A percentile compares a stretch with the other conserved stretches of the same genome.
Conservation (phyloP, 768 basidiomycete species). For the Termitomyces sp. region DNA sequence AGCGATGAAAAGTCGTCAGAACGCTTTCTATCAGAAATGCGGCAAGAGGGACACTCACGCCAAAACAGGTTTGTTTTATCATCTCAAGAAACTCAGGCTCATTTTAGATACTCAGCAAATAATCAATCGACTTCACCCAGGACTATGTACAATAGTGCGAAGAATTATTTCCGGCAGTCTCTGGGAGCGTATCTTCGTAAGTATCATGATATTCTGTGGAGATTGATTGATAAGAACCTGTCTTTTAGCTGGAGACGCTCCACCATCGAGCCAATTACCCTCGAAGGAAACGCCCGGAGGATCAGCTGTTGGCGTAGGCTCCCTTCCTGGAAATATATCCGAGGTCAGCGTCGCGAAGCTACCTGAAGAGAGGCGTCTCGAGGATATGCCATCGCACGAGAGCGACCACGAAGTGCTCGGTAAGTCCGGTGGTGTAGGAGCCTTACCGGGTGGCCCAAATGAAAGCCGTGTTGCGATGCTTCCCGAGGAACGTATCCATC, state of each 20-base stretch:
- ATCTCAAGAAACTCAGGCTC: neutral
- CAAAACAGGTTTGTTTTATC: neutral
- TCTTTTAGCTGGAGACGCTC: neutral
- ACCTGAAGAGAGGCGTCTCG: slow-evolving; percentile 39
- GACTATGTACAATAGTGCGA: slow-evolving; percentile 1
- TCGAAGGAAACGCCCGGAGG: slow-evolving; percentile 16
- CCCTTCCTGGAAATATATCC: slow-evolving; percentile 41
- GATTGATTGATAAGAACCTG: neutral
- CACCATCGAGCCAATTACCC: neutral
- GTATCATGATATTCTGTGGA: neutral
- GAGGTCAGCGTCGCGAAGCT: slow-evolving; percentile 46
- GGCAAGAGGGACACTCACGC: neutral
- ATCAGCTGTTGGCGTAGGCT: slow-evolving; percentile 39
- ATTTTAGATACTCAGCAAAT: neutral
- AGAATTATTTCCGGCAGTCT: slow-evolving; percentile 3
- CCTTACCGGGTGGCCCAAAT: slow-evolving; percentile 14
- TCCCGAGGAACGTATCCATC: slow-evolving; percentile 7
- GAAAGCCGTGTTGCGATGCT: slow-evolving; percentile 11
- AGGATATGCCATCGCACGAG: slow-evolving; percentile 11
- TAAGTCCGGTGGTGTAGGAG: slow-evolving; percentile 12
- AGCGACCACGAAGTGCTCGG: slow-evolving; percentile 11
- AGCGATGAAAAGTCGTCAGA: slow-evolving; percentile 6
- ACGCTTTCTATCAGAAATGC: neutral
- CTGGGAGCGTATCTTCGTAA: slow-evolving; percentile 7
- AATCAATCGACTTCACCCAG: neutral